Conservation (phyloP, 148 eudicot species). For the Rhododendron williamsianum region DNA sequence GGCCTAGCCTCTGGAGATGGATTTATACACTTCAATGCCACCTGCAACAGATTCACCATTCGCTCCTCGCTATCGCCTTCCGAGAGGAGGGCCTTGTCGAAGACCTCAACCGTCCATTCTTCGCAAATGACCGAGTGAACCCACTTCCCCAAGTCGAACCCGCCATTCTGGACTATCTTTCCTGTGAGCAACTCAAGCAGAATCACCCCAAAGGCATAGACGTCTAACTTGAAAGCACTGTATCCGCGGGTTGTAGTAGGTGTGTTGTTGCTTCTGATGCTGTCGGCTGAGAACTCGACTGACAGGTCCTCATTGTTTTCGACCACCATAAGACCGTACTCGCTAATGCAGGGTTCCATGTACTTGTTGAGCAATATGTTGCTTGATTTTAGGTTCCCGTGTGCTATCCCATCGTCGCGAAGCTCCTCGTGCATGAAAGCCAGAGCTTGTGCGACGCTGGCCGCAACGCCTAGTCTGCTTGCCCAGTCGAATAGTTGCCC, state of each 20-base stretch:
- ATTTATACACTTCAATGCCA: conserved; percentile 40
- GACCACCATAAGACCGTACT: conserved; percentile 41
- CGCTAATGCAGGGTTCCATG: conserved; percentile 41
- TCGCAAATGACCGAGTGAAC: conserved; percentile 34
- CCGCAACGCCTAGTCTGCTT: conserved; percentile 34
- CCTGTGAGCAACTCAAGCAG: conserved; percentile 46
- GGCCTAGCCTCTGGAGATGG: conserved; percentile 38
- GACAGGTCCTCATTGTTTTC: conserved; percentile 16
- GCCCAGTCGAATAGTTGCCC: conserved; percentile 35
- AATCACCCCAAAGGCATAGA: conserved; percentile 32
- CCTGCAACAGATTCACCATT: conserved; percentile 41
- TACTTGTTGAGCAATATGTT: conserved; percentile 38
- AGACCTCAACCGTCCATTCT: conserved; percentile 50
- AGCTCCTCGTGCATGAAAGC: conserved; percentile 43
- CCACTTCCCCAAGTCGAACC: conserved; percentile 34
- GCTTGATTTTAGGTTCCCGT: conserved; percentile 48
- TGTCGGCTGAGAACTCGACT: neutral
- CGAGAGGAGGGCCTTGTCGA: conserved; percentile 28
- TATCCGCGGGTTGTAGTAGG: conserved; percentile 5
- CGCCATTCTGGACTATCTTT: conserved; percentile 33
- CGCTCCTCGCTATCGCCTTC: conserved; percentile 43
- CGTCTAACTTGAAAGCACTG: conserved; percentile 26
- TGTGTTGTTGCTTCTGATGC: neutral
- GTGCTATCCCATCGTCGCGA: conserved; percentile 25
- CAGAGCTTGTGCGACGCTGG: conserved; percentile 24